These are phyloP conservation scores for Torrubiella hemipterigena DNA, from an alignment of 2,329 filamentous ascomycete species.

Conservation along the genomic window DNA sequence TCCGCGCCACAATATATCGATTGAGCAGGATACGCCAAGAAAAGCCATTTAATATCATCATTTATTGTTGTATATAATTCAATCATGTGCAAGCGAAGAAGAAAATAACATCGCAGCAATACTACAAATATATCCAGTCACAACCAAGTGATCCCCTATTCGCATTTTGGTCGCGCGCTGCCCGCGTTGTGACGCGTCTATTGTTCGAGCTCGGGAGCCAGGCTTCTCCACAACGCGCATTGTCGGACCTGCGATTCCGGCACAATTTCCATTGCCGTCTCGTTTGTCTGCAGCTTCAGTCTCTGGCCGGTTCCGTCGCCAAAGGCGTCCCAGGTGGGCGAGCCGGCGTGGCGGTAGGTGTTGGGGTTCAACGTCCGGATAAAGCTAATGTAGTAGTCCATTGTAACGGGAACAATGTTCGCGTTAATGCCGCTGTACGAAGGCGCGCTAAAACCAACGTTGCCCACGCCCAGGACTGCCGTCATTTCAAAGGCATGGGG, in stretches of 20 bases:
- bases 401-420: slow-evolving; percentile 25
- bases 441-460: slow-evolving; percentile 10
- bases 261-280: slow-evolving; percentile 22
- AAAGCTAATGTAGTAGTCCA: slow-evolving; percentile 32
- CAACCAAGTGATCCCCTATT: not conserved
- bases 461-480: slow-evolving; percentile 28
- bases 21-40: too few relatives aligned
- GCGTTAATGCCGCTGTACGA: slow-evolving; percentile 27
- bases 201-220: too few relatives aligned
- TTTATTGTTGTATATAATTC: too few relatives aligned
- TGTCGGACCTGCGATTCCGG: slow-evolving; percentile 17
- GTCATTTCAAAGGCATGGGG: slow-evolving; percentile 29
- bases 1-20: too few relatives aligned
- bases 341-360: slow-evolving; percentile 11
- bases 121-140: not conserved
- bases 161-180: not conserved
- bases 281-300: slow-evolving; percentile 22
- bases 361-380: slow-evolving; percentile 27
- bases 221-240: slow-evolving; percentile 25
- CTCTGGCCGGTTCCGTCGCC: slow-evolving; percentile 11
- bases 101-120: too few relatives aligned
- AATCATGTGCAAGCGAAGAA: too few relatives aligned
- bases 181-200: too few relatives aligned
- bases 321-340: slow-evolving; percentile 25
- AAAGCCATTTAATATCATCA: too few relatives aligned